These are phyloP conservation scores for Olyra latifolia DNA, from an alignment of 176 grass and related monocot genomes.

Conservation along the genomic window DNA sequence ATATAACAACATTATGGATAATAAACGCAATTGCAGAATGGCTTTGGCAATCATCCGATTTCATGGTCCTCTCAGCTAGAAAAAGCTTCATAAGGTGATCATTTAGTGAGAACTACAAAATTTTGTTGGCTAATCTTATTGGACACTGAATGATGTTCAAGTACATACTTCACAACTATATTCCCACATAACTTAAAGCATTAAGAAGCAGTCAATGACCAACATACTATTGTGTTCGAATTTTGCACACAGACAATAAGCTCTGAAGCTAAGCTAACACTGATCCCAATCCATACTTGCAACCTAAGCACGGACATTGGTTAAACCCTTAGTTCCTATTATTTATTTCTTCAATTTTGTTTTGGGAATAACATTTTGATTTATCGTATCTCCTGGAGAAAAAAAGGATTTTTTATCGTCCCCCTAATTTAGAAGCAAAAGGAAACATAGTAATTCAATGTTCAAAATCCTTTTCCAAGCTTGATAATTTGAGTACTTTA, in stretches of 20 bases:
- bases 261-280: conserved; percentile 15
- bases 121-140: neutral
- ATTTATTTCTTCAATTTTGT: neutral
- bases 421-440: neutral
- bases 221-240: neutral
- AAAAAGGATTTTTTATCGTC: neutral
- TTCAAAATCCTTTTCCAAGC: neutral
- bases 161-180: neutral
- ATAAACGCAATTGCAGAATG: neutral
- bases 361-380: neutral
- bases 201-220: neutral
- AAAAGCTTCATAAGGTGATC: neutral
- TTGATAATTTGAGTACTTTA: neutral
- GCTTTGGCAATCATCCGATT: neutral
- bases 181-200: neutral
- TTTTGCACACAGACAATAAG: conserved; percentile 15
- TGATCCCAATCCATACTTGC: neutral
- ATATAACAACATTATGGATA: neutral
- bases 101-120: neutral
- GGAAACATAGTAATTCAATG: neutral
- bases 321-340: conserved; percentile 8
- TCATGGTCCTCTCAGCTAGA: neutral
- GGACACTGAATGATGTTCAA: neutral
- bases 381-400: neutral
- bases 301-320: conserved; percentile 6